phyloP scores from a whole-genome alignment of 1,284 basidiomycete species.

The Ustilago shanxiensis region DNA sequence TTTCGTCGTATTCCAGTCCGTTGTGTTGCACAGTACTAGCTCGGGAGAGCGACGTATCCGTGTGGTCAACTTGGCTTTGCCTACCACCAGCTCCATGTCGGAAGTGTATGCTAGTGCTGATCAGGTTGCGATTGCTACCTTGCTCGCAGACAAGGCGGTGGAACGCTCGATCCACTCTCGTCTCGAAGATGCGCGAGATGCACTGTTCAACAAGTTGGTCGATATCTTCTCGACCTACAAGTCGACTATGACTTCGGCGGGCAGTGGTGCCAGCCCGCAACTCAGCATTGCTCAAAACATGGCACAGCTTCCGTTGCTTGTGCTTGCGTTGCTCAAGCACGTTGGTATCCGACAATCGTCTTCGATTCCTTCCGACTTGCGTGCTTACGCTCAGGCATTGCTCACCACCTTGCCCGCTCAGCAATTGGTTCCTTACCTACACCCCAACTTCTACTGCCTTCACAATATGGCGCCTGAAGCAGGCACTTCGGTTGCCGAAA shows the following conservation, averaged over 20 bases:
- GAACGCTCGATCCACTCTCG: conserved; percentile 87
- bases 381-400: conserved; percentile 93
- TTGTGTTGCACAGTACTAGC: conserved; percentile 94
- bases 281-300: conserved; percentile 91
- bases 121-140: conserved; percentile 88
- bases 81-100: conserved; percentile 90
- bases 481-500: conserved; percentile 58
- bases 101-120: conserved; percentile 96
- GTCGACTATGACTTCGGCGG: conserved; percentile 93
- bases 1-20: conserved; percentile 95
- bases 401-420: conserved; percentile 92
- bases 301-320: conserved; percentile 90
- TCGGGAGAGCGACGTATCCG: conserved; percentile 96
- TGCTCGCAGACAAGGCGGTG: conserved; percentile 95
- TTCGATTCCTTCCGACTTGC: conserved; percentile 94
- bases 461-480: conserved; percentile 97
- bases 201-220: conserved; percentile 88
- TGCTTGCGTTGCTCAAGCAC: conserved; percentile 92
- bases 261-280: conserved; percentile 92
- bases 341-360: conserved; percentile 94
- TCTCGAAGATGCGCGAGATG: conserved; percentile 92
- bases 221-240: conserved; percentile 94
- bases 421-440: conserved; percentile 90
- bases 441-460: conserved; percentile 93
- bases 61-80: conserved; percentile 91